Evolutionary conservation across 495 filamentous ascomycete genomes (phyloP), one percentile per base, ranked within the genome.

Genomic region (Talaromyces nanjingensis): DNA sequence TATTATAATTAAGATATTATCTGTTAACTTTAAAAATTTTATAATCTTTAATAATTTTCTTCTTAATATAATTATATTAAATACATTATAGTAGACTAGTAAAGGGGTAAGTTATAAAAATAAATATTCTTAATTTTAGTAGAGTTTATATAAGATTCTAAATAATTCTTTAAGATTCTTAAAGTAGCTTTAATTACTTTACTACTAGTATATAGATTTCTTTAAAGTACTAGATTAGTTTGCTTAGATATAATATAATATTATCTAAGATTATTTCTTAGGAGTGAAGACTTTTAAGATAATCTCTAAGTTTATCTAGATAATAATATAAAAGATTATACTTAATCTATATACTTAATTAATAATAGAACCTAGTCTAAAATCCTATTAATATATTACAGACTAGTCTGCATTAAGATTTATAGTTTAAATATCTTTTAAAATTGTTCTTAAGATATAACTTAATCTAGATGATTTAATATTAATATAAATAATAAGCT

Each of bases 181-280:
- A 25, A 12, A 57, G 54, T 25, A 57, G 54, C 54, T 57, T 33
- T 9, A 57, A 33, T 57, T 57, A 25, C 29, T 57, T 20, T 29
- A 57, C 25, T 25, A 57, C n/a, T n/a, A 25, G 29, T 33, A 16
- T 11, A 33, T 57, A 57, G 54, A 25, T 57, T 57, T 57, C 54
- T 57, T 33, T 25, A 29, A 57, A 25, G 54, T 57, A 16, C 54
- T 80, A 65, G 25, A 78, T 70, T 20, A 81, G 71, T 52, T 80
- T 63, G 42, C 67, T 69, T 65, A 81, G 69, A 47, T 81, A 75
- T 31, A 68, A 47, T 60, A 18, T 65, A 25, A 52, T 42, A 37
- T 67, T 4, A 27, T 27, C 54, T 1, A 25, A 33, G 29, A 7
- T 57, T 16, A 20, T 64, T 52, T 57, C 25, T 33, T 57, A 3